These are phyloP conservation scores for Lanmaoa rubissima DNA, from an alignment of 768 basidiomycete genomes.

Conservation along the genomic window DNA sequence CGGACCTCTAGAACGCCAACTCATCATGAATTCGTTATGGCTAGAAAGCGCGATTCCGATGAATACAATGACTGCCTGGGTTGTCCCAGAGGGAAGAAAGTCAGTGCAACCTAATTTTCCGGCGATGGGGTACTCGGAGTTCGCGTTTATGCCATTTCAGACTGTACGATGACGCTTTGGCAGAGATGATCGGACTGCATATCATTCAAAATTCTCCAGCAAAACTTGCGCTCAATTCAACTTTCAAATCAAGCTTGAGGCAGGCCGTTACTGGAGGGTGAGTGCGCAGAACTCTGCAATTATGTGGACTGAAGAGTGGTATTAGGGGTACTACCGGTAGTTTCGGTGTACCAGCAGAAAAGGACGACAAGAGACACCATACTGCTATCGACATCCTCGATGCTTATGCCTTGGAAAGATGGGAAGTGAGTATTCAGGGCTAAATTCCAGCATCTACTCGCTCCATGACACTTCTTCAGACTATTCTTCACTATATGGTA, in stretches of 20 bases:
- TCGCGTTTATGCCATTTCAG: slow-evolving; percentile 38
- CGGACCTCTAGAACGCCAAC: slow-evolving; percentile 75
- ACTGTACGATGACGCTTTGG: slow-evolving; percentile 66
- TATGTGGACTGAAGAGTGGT: slow-evolving; percentile 3
- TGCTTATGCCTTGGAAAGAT: slow-evolving; percentile 78
- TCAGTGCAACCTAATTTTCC: slow-evolving; percentile 31
- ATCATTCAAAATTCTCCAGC: slow-evolving; percentile 59
- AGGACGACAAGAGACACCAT: slow-evolving; percentile 57
- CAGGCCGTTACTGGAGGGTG: slow-evolving; percentile 89
- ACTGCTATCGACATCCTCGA: slow-evolving; percentile 64
- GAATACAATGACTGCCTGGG: slow-evolving; percentile 75
- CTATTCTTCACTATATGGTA: slow-evolving; percentile 97
- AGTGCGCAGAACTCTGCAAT: slow-evolving; percentile 23
- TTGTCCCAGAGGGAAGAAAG: slow-evolving; percentile 71
- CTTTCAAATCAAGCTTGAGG: slow-evolving; percentile 77
- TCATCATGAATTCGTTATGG: slow-evolving; percentile 89
- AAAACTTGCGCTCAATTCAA: slow-evolving; percentile 68
- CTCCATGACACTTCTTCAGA: slow-evolving; percentile 43
- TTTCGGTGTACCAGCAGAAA: slow-evolving; percentile 77
- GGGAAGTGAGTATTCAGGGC: slow-evolving; percentile 63
- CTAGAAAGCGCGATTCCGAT: slow-evolving; percentile 69
- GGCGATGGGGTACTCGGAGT: background rate
- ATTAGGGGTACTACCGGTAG: slow-evolving; percentile 71
- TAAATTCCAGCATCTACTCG: background rate
- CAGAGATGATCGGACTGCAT: slow-evolving; percentile 62